Conservation (phyloP, 2,329 filamentous ascomycete genomes). For the Metarhizium guizhouense region DNA sequence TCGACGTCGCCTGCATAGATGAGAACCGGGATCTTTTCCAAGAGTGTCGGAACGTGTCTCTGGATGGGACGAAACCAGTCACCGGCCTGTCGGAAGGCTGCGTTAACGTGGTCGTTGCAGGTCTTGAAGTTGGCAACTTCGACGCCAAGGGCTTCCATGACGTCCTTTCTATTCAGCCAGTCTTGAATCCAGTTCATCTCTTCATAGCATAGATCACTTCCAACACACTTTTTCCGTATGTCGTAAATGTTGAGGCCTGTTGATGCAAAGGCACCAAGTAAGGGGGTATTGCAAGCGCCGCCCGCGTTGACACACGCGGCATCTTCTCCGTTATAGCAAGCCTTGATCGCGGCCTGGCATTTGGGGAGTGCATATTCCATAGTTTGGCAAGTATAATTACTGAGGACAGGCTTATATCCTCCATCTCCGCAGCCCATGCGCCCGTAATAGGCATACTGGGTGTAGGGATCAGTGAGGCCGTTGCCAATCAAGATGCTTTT, state of each 20-base stretch:
- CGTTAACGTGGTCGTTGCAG: constrained; percentile 97
- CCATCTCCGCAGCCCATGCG: constrained; percentile 97
- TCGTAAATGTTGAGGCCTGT: constrained; percentile 93
- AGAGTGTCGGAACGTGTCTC: constrained; percentile 71
- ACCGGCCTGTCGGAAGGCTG: constrained; percentile 92
- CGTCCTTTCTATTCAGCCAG: constrained; percentile 75
- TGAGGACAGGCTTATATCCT: constrained; percentile 80
- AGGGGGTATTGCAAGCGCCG: constrained; percentile 47
- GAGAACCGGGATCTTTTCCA: constrained; percentile 85
- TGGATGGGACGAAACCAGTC: constrained; percentile 99
- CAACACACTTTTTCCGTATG: constrained; percentile 80
- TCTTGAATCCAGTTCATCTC: constrained; percentile 78
- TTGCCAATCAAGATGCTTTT: constrained; percentile 93
- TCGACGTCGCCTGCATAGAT: constrained; percentile 87
- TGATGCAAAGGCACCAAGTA: constrained; percentile 86
- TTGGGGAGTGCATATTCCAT: constrained; percentile 89
- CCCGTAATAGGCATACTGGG: constrained; percentile 88
- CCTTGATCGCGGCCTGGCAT: constrained; percentile 77
- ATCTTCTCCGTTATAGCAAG: constrained; percentile 85
- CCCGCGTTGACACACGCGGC: constrained; percentile 88
- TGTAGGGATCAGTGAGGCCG: constrained; percentile 83
- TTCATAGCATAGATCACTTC: constrained; percentile 77
- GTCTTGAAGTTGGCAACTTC: constrained; percentile 83
- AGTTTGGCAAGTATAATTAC: constrained; percentile 63
- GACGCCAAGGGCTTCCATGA: constrained; percentile 78